A percentile compares a stretch with the other conserved stretches of the same genome.
These are phyloP conservation scores for Aspergillus latus DNA, from an alignment of 2,329 filamentous ascomycete genomes.

Conservation along the genomic window DNA sequence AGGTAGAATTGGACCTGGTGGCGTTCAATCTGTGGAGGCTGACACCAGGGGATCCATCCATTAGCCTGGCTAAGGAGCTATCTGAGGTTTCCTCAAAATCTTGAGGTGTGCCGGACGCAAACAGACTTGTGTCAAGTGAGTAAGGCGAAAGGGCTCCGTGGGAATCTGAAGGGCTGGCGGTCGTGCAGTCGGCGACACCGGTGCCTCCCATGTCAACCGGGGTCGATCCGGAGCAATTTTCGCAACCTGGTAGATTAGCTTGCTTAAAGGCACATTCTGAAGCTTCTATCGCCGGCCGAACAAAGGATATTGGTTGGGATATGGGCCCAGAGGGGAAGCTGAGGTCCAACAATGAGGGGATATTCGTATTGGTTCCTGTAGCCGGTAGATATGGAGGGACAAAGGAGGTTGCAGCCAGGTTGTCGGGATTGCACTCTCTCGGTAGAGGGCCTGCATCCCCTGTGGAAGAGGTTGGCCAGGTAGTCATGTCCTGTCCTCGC, in stretches of 20 bases:
- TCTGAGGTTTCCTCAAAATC: slow-evolving; percentile 12
- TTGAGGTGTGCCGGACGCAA: slow-evolving; percentile 5
- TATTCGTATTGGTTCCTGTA: slow-evolving; percentile 26
- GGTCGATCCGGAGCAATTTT: not conserved
- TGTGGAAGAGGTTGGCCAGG: slow-evolving; percentile 26
- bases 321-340: slow-evolving; percentile 33
- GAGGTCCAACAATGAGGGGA: slow-evolving; percentile 30
- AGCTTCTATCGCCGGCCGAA: slow-evolving; percentile 33
- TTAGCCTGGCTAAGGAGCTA: slow-evolving; percentile 13
- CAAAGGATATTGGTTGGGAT: slow-evolving; percentile 38
- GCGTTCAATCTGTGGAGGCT: not conserved
- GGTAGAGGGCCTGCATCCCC: slow-evolving; percentile 14
- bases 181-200: slow-evolving; percentile 6
- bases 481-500: slow-evolving; percentile 17
- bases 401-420: slow-evolving; percentile 18
- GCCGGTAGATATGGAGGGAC: slow-evolving; percentile 25
- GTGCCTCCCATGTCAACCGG: not conserved
- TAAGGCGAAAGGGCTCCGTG: slow-evolving; percentile 13
- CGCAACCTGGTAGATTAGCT: not conserved
- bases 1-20: not conserved
- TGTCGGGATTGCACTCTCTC: slow-evolving; percentile 20
- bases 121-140: slow-evolving; percentile 11
- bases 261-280: slow-evolving; percentile 37
- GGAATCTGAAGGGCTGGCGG: slow-evolving; percentile 10
- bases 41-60: slow-evolving; percentile 13